Percentiles rank a stretch among this genome's conserved stretches.
phyloP scores from a whole-genome alignment of 805 yeast genomes.

The Pachysolen tannophilus region DNA sequence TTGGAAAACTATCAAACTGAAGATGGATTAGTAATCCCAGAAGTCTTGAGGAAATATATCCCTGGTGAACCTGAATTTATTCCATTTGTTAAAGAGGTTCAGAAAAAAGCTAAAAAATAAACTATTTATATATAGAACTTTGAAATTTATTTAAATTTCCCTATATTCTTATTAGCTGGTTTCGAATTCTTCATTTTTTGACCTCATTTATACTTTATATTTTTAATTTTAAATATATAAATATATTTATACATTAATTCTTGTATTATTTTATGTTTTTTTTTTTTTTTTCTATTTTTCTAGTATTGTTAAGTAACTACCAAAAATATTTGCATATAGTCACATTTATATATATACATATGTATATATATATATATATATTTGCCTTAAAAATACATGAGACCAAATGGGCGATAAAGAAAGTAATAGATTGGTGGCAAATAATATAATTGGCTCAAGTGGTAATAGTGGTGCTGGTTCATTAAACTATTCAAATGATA shows the following conservation, averaged over 20 bases:
- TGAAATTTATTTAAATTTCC: no score
- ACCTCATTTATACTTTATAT: neutral
- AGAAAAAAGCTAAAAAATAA: constrained; percentile 58
- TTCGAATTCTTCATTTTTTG: neutral
- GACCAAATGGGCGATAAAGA: neutral
- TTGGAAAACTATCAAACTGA: constrained; percentile 97
- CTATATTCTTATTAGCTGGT: neutral
- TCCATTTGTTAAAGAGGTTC: constrained; percentile 84
- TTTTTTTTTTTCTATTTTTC: neutral
- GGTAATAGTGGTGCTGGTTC: neutral
- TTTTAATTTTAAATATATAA: neutral
- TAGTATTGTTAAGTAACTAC: neutral
- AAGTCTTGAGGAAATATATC: constrained; percentile 89
- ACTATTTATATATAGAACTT: no score
- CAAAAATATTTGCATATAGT: neutral
- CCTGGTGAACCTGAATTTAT: constrained; percentile 98
- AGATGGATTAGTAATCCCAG: constrained; percentile 89
- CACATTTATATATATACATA: neutral
- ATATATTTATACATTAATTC: neutral
- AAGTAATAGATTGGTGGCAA: neutral
- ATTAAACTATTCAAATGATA: neutral
- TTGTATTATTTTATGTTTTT: neutral
- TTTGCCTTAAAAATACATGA: neutral
- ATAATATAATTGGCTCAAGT: no score
- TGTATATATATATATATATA: neutral